Percentiles rank a stretch among this genome's conserved stretches.
Conservation (phyloP, 2,329 filamentous ascomycete genomes). For the Xylaria sp. region DNA sequence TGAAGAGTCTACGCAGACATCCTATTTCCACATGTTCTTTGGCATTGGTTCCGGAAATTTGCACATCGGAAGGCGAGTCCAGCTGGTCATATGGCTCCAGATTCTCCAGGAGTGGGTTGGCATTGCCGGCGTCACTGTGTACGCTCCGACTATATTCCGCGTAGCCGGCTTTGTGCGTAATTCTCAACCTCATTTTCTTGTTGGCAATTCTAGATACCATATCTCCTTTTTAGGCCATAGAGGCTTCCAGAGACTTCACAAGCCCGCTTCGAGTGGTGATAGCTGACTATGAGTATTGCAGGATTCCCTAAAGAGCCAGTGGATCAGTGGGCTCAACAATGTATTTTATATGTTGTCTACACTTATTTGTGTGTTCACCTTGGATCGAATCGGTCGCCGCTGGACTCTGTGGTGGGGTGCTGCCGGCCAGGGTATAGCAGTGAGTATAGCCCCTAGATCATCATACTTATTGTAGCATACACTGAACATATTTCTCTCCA, state of each 20-base stretch:
- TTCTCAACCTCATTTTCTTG: background rate
- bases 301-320: conserved; percentile 66
- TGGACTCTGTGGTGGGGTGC: conserved; percentile 77
- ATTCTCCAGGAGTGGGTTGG: conserved; percentile 77
- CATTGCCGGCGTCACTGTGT: conserved; percentile 75
- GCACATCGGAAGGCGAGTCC: conserved; percentile 73
- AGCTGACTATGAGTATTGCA: background rate
- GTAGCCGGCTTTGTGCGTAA: conserved; percentile 68
- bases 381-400: conserved; percentile 74
- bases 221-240: background rate
- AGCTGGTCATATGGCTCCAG: conserved; percentile 76
- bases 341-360: conserved; percentile 70
- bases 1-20: conserved; percentile 65
- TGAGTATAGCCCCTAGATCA: conserved; percentile 15
- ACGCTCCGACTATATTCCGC: conserved; percentile 67
- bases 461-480: background rate
- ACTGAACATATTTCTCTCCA: background rate
- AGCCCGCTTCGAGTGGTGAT: background rate
- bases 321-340: conserved; percentile 68
- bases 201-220: background rate
- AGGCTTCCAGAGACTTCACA: background rate
- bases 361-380: conserved; percentile 74
- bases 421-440: conserved; percentile 67
- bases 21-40: conserved; percentile 73
- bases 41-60: conserved; percentile 72